phyloP scores from a whole-genome alignment of 176 grass and related monocot species.

The Puya raimondii region DNA sequence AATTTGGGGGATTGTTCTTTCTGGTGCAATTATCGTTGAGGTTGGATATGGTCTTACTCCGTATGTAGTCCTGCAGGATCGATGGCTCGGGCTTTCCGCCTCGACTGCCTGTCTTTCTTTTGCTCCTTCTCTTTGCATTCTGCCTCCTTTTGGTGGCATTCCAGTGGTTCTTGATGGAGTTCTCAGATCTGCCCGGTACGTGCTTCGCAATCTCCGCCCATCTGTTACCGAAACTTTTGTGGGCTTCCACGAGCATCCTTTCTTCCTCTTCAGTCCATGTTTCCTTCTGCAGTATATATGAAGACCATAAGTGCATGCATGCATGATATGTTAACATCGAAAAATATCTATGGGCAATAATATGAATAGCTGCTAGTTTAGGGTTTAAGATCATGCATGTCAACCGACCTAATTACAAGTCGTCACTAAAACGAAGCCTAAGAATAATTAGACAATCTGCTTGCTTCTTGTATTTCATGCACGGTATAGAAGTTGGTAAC shows the following conservation, averaged over 20 bases:
- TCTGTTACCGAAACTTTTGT: slow-evolving; percentile 41
- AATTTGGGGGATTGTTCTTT: background rate
- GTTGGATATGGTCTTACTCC: background rate
- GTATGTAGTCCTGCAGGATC: slow-evolving; percentile 57
- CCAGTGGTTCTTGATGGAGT: slow-evolving; percentile 84
- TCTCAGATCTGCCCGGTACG: slow-evolving; percentile 57
- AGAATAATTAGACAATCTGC: no score
- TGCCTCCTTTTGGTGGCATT: slow-evolving; percentile 63
- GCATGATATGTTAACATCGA: background rate
- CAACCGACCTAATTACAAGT: no score
- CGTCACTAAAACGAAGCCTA: no score
- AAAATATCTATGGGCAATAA: no score
- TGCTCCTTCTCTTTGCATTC: slow-evolving; percentile 39
- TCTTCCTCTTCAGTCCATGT: slow-evolving; percentile 62
- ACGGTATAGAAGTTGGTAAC: no score
- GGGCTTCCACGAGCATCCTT: slow-evolving; percentile 32
- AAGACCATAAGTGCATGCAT: slow-evolving; percentile 1
- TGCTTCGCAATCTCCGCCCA: slow-evolving; percentile 51
- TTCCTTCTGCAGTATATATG: slow-evolving; percentile 33
- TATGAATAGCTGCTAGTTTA: no score
- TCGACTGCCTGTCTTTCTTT: slow-evolving; percentile 32
- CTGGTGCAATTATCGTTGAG: background rate
- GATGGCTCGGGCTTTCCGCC: slow-evolving; percentile 15
- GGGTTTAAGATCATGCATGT: no score
- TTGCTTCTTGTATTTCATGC: no score